Evolutionary conservation across 768 basidiomycete species (phyloP).

Genomic region (Dacryopinax spathularia): DNA sequence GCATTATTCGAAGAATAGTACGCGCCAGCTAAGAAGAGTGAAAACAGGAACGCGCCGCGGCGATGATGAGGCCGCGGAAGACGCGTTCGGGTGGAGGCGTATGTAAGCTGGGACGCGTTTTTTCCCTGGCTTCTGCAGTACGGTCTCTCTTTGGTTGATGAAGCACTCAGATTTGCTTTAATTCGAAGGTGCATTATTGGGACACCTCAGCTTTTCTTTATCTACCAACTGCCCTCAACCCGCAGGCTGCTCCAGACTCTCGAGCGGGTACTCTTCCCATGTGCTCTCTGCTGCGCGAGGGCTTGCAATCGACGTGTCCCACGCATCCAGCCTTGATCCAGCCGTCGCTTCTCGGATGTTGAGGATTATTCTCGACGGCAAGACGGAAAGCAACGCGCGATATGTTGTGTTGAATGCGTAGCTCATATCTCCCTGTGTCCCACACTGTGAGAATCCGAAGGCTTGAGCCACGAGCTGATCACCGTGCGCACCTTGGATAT

Average conservation of each 20-base stretch:
- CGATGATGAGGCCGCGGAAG: neutral
- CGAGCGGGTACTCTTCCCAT: too few species aligned
- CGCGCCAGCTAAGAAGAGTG: neutral
- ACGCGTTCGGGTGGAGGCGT: neutral
- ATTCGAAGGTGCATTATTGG: too few species aligned
- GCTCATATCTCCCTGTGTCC: neutral
- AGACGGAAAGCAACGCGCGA: neutral
- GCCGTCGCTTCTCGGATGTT: neutral
- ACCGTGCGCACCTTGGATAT: neutral
- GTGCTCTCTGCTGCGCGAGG: too few species aligned
- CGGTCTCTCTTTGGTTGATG: too few species aligned
- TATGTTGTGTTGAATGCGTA: neutral
- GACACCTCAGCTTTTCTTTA: too few species aligned
- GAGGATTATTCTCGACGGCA: neutral
- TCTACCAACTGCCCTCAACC: too few species aligned
- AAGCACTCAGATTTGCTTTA: too few species aligned
- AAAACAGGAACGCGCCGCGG: neutral
- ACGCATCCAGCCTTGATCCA: too few species aligned
- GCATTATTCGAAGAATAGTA: neutral
- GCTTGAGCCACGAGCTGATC: neutral
- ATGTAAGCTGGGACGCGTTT: neutral
- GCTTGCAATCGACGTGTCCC: too few species aligned
- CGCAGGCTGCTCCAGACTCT: too few species aligned
- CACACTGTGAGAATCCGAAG: neutral
- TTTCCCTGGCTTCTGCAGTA: too few species aligned